A percentile compares a stretch with the other conserved stretches of the same genome.
These are phyloP conservation scores for Tuber melanosporum DNA, from an alignment of 495 filamentous ascomycete genomes.

Conservation along the genomic window DNA sequence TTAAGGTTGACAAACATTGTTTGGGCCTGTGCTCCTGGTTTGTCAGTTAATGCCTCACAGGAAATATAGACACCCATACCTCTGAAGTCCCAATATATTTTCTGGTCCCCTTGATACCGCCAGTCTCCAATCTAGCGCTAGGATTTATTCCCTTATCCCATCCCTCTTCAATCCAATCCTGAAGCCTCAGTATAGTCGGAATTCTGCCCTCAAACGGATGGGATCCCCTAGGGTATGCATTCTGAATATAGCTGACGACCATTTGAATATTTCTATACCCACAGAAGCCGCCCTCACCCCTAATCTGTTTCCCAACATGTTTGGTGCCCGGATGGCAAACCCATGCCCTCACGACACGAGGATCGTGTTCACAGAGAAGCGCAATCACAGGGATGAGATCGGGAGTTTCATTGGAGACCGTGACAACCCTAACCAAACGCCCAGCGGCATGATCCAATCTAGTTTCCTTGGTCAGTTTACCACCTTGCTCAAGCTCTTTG, in stretches of 20 bases:
- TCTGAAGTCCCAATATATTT: constrained; percentile 97
- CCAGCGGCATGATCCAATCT: constrained; percentile 50
- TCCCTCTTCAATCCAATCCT: constrained; percentile 81
- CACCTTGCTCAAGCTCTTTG: constrained; percentile 59
- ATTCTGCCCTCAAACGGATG: constrained; percentile 55
- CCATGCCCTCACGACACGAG: constrained; percentile 60
- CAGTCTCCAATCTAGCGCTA: constrained; percentile 69
- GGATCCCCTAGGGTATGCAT: constrained; percentile 51
- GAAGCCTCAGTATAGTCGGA: constrained; percentile 76
- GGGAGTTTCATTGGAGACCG: constrained; percentile 56
- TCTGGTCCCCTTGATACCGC: constrained; percentile 76
- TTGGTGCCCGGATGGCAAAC: constrained; percentile 69
- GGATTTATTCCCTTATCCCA: constrained; percentile 83
- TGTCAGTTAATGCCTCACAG: constrained; percentile 23
- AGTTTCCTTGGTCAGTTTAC: constrained; percentile 52
- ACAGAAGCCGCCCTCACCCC: constrained; percentile 83
- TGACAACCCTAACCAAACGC: constrained; percentile 46
- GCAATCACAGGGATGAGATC: constrained; percentile 71
- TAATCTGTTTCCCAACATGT: constrained; percentile 73
- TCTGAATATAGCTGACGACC: constrained; percentile 71
- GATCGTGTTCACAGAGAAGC: constrained; percentile 63
- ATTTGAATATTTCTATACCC: constrained; percentile 98
- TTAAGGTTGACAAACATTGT: constrained; percentile 65
- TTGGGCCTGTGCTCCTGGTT: constrained; percentile 56
- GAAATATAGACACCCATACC: constrained; percentile 47